phyloP scores from a whole-genome alignment of 768 basidiomycete genomes.

The Neoboletus subvelutipes region DNA sequence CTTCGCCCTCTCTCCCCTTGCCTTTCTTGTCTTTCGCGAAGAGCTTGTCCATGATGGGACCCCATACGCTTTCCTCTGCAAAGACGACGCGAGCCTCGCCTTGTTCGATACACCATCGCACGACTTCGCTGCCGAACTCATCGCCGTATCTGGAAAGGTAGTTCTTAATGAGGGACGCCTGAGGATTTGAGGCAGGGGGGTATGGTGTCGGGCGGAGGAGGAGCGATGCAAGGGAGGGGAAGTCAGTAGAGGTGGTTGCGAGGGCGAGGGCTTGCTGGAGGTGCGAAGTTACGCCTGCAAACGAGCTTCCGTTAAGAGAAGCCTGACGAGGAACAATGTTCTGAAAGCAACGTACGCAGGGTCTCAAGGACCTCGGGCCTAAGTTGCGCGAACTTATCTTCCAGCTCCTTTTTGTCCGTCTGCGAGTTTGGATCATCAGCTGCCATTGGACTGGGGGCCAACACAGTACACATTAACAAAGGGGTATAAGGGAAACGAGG shows the following conservation, averaged over 20 bases:
- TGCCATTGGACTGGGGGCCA: constrained; percentile 41
- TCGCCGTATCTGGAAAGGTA: constrained; percentile 82
- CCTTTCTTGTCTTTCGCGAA: constrained; percentile 41
- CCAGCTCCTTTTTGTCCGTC: constrained; percentile 57
- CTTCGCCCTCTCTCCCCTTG: constrained; percentile 28
- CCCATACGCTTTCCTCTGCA: constrained; percentile 64
- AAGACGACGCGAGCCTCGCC: constrained; percentile 84
- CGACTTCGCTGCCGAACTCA: constrained; percentile 86
- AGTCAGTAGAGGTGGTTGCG: constrained; percentile 87
- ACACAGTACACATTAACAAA: constrained; percentile 1
- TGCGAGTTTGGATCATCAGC: constrained; percentile 48
- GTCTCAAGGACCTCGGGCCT: constrained; percentile 78
- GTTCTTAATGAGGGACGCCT: constrained; percentile 56
- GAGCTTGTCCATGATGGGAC: constrained; percentile 66
- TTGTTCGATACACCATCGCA: constrained; percentile 89
- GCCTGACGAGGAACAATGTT: not conserved
- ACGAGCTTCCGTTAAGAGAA: constrained; percentile 1
- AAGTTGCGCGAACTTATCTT: constrained; percentile 65
- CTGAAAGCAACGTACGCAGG: constrained; percentile 56
- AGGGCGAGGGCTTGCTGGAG: constrained; percentile 72
- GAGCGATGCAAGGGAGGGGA: constrained; percentile 78
- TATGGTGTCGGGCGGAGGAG: constrained; percentile 69
- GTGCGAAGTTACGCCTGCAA: constrained; percentile 63
- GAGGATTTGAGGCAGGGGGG: constrained; percentile 63
- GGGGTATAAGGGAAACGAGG: not conserved